Evolutionary conservation across 768 basidiomycete genomes (phyloP).

Genomic region (Pisolithus microcarpus): DNA sequence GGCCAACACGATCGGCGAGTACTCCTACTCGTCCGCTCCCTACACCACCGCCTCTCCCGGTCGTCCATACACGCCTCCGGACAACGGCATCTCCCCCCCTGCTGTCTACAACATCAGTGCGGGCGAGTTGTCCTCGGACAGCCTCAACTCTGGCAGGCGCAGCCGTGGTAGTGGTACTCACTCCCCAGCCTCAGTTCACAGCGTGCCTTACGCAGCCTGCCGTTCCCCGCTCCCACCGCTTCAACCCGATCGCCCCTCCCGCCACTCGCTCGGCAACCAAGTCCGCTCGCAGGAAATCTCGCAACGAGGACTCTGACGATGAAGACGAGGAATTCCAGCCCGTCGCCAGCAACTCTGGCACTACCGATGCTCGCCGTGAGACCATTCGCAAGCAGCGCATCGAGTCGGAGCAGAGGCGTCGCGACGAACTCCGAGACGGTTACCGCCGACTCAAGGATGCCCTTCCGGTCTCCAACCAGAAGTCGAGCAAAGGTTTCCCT

Average conservation of each 20-base stretch:
- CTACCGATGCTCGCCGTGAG: conserved; percentile 73
- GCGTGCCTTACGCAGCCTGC: conserved; percentile 51
- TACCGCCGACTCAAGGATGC: conserved; percentile 87
- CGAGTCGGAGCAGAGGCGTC: conserved; percentile 87
- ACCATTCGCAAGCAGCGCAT: conserved; percentile 88
- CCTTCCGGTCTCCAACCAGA: conserved; percentile 85
- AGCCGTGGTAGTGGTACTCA: conserved; percentile 66
- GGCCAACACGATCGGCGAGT: conserved; percentile 49
- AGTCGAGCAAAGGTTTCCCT: conserved; percentile 86
- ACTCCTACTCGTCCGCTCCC: conserved; percentile 49
- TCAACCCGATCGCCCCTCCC: conserved; percentile 60
- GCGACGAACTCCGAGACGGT: conserved; percentile 89
- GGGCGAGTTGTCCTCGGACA: conserved; percentile 71
- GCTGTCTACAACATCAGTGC: conserved; percentile 64
- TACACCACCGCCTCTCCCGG: conserved; percentile 47
- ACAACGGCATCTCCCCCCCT: conserved; percentile 63
- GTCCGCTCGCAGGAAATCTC: conserved; percentile 38
- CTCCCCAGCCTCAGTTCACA: conserved; percentile 41
- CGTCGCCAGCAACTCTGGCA: conserved; percentile 32
- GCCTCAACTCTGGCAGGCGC: conserved; percentile 53
- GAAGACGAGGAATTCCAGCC: conserved; percentile 72
- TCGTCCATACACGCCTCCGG: conserved; percentile 65
- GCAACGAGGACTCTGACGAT: conserved; percentile 66
- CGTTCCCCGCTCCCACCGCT: conserved; percentile 70
- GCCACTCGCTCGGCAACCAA: conserved; percentile 48